phyloP scores from a whole-genome alignment of 2,329 filamentous ascomycete genomes.

The Trichoderma hamatum region DNA sequence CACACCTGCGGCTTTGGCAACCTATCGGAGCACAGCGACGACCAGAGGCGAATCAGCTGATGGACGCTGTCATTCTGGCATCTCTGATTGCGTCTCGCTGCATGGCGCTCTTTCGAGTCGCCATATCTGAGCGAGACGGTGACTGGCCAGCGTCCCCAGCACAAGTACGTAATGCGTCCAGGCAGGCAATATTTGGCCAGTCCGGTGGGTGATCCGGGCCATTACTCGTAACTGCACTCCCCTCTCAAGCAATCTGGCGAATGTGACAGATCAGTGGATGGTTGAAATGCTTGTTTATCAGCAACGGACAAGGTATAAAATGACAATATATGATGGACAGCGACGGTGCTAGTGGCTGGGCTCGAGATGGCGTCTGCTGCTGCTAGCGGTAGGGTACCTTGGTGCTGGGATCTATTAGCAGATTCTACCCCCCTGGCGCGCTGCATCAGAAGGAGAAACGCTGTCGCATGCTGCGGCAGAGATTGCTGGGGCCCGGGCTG shows the following conservation, averaged over 20 bases:
- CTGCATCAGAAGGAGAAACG: background rate
- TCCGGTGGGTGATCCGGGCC: constrained; percentile 6
- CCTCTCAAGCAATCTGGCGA: background rate
- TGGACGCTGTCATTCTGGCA: background rate
- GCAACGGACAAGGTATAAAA: background rate
- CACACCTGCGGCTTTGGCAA: background rate
- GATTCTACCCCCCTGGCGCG: background rate
- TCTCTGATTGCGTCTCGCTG: constrained; percentile 6
- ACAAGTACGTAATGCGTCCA: constrained; percentile 11
- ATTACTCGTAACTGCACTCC: constrained; percentile 21
- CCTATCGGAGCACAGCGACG: constrained; percentile 1
- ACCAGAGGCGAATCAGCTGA: constrained; percentile 11
- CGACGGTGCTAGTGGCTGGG: background rate
- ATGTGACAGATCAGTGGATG: background rate
- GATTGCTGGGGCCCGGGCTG: constrained; percentile 22
- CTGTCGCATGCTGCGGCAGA: constrained; percentile 25
- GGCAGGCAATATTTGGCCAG: background rate
- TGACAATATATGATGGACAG: background rate
- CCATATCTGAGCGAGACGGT: background rate
- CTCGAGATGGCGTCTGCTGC: constrained; percentile 2
- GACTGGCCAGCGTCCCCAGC: background rate
- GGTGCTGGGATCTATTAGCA: background rate
- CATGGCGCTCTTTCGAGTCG: background rate
- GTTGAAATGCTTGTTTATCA: constrained; percentile 8
- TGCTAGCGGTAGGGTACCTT: constrained; percentile 4